These are phyloP conservation scores for Hansenula lynferdii DNA, from an alignment of 1,139 yeast genomes.

Conservation along the genomic window DNA sequence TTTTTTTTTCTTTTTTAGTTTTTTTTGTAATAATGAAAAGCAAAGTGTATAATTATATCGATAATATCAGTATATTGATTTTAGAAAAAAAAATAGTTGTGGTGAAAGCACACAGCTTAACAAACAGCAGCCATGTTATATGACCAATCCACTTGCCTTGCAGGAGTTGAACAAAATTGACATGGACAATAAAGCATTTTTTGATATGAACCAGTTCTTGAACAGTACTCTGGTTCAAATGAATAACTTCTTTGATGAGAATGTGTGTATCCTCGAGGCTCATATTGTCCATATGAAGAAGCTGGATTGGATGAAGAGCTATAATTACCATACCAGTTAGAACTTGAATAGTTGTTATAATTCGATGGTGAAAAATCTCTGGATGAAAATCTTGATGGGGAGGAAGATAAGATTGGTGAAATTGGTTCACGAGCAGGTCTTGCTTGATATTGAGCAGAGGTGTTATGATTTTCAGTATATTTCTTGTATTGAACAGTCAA, in stretches of 20 bases:
- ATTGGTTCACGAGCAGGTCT: conserved; percentile 11
- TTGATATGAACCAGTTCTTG: conserved; percentile 19
- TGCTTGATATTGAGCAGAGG: conserved; percentile 9
- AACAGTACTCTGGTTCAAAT: conserved; percentile 18
- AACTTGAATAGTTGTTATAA: conserved; percentile 4
- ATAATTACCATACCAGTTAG: conserved; percentile 7
- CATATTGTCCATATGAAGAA: neutral
- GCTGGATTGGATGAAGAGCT: neutral
- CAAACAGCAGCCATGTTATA: conserved; percentile 15
- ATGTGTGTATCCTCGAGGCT: neutral
- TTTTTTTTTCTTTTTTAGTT: too few relatives aligned
- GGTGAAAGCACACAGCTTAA: too few relatives aligned
- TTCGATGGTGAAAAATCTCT: conserved; percentile 7
- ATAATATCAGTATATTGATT: too few relatives aligned
- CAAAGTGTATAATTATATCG: too few relatives aligned
- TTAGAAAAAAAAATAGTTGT: too few relatives aligned
- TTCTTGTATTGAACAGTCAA: conserved; percentile 17
- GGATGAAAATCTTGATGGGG: conserved; percentile 16
- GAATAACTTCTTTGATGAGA: conserved; percentile 15
- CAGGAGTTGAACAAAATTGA: conserved; percentile 15
- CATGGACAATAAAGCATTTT: conserved; percentile 18
- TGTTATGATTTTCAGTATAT: conserved; percentile 12
- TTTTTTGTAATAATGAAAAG: too few relatives aligned
- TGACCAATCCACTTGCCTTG: conserved; percentile 20
- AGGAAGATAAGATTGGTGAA: conserved; percentile 15